phyloP scores from a whole-genome alignment of 176 grass and related monocot genomes.

The Urochloa ruziziensis region DNA sequence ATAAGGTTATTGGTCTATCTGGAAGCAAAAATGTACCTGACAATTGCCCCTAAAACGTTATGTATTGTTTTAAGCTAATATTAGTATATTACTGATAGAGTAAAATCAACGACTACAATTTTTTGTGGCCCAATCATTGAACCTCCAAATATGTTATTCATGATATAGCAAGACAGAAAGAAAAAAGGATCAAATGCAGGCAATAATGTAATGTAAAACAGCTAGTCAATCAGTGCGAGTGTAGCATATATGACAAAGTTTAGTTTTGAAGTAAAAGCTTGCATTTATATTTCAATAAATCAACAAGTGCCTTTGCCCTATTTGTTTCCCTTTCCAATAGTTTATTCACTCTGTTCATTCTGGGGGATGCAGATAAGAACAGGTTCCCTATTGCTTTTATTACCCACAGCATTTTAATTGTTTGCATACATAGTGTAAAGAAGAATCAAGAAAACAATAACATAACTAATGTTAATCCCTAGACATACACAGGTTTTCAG shows the following conservation, averaged over 20 bases:
- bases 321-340: not conserved
- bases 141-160: not conserved
- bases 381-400: not conserved
- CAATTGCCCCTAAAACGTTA: not conserved
- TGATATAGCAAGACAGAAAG: not conserved
- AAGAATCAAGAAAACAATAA: not conserved
- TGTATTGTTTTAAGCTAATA: not conserved
- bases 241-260: not conserved
- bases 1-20: not conserved
- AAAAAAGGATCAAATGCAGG: not conserved
- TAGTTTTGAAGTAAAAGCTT: not conserved
- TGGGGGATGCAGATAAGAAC: not conserved
- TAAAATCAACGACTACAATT: not conserved
- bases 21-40: not conserved
- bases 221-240: not conserved
- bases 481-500: conserved; percentile 6
- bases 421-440: not conserved
- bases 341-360: not conserved
- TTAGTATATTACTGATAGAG: not conserved
- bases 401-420: not conserved
- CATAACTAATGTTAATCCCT: not conserved
- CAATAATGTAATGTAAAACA: not conserved
- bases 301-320: not conserved
- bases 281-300: not conserved
- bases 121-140: not conserved